A percentile compares a stretch with the other conserved stretches of the same genome.
Evolutionary conservation across 208 protist species (phyloP).

Genomic region (Leishmania aethiopica): DNA sequence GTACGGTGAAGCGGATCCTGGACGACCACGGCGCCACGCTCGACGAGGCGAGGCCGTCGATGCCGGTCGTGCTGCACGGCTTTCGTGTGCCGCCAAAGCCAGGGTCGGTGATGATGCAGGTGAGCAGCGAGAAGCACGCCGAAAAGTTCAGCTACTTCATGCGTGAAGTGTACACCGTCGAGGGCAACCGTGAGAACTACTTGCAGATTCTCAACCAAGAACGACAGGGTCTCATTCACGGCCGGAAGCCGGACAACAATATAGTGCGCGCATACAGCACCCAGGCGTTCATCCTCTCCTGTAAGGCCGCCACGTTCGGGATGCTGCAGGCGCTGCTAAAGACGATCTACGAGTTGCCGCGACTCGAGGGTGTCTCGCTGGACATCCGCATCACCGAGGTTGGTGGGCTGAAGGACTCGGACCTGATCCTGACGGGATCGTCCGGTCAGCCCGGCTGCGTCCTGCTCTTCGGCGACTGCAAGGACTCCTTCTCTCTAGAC

Average conservation of each 20-base stretch:
- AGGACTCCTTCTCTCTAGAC: slow-evolving; percentile 63
- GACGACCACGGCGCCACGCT: slow-evolving; percentile 70
- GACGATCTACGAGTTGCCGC: slow-evolving; percentile 82
- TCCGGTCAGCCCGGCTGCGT: slow-evolving; percentile 76
- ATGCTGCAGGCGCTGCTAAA: slow-evolving; percentile 92
- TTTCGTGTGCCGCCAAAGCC: slow-evolving; percentile 85
- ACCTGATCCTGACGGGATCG: slow-evolving; percentile 61
- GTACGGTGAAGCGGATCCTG: slow-evolving; percentile 64
- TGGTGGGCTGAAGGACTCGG: slow-evolving; percentile 69
- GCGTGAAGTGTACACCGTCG: slow-evolving; percentile 84
- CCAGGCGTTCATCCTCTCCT: slow-evolving; percentile 64
- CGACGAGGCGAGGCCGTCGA: slow-evolving; percentile 63
- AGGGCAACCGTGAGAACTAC: slow-evolving; percentile 81
- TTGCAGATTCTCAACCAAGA: slow-evolving; percentile 84
- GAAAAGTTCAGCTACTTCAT: slow-evolving; percentile 90
- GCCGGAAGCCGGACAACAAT: slow-evolving; percentile 89
- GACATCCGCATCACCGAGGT: slow-evolving; percentile 82
- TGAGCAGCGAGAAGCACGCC: slow-evolving; percentile 84
- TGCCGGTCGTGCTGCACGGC: slow-evolving; percentile 79
- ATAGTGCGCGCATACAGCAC: slow-evolving; percentile 73
- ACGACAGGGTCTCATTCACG: slow-evolving; percentile 71
- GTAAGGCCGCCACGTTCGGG: slow-evolving; percentile 89
- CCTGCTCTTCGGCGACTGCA: slow-evolving; percentile 82
- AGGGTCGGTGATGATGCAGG: slow-evolving; percentile 82
- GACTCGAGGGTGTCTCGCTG: slow-evolving; percentile 74